Conservation (phyloP, 192 early-diverging fungal species). For the Irineochytrium annulatum region DNA sequence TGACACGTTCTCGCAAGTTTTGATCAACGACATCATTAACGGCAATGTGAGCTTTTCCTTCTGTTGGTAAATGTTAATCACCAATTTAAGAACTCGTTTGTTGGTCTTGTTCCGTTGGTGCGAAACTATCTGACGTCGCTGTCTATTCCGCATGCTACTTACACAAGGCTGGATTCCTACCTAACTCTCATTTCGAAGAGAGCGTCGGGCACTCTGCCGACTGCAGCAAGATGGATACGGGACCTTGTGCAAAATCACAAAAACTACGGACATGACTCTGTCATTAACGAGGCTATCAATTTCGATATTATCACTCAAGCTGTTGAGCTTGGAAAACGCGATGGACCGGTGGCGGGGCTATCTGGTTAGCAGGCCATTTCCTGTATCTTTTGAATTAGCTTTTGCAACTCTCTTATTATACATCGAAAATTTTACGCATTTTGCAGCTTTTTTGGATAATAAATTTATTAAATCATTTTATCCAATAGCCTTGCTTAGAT, state of each 20-base stretch:
- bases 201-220: constrained; percentile 79
- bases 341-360: constrained; percentile 11
- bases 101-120: constrained; percentile 81
- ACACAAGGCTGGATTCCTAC: constrained; percentile 66
- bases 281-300: constrained; percentile 77
- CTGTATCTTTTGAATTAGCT: too few relatives aligned
- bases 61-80: background rate
- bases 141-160: constrained; percentile 62
- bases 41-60: background rate
- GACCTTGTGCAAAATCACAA: constrained; percentile 82
- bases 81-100: constrained; percentile 51
- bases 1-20: constrained; percentile 62
- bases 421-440: too few relatives aligned
- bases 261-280: constrained; percentile 84
- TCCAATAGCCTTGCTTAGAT: constrained; percentile 49
- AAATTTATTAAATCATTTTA: constrained; percentile 25
- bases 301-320: constrained; percentile 73
- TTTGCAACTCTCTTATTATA: too few relatives aligned
- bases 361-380: too few relatives aligned
- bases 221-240: constrained; percentile 86
- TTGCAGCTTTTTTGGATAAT: too few relatives aligned
- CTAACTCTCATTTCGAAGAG: constrained; percentile 72
- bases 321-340: constrained; percentile 12
- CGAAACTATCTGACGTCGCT: constrained; percentile 77
- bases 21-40: constrained; percentile 90